Evolutionary conservation across 305 asterid genomes (phyloP), one percentile per base, ranked within the genome.

Genomic region (Rubia peregrina): DNA sequence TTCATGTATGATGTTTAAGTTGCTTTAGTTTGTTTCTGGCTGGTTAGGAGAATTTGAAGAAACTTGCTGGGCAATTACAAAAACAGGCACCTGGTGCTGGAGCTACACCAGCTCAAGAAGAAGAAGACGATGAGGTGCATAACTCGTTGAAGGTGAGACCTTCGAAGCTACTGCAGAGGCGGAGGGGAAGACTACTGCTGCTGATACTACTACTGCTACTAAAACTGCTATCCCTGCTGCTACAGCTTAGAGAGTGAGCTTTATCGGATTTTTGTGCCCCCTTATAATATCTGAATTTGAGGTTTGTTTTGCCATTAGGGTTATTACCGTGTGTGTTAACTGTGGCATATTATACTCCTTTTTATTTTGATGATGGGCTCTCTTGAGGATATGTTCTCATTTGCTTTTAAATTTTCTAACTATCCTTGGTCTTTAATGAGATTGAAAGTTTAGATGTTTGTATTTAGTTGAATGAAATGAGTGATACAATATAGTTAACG

Each of bases 51-150:
- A 77, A 82, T 70, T 75, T 82, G 79, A 82, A 79, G 77, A 82
- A 82, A 62, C 55, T 82, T 19, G 86, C 82, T 6, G 83, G 79
- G 76, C 86, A 82, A 76, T 82, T 79, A 80, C 83, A 82, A 61
- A 82, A 79, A 71, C 86, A 82, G 70, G 70, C 57, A 51, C 78
- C 85, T 44, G 78, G 43, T 51, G 46, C 77, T 26, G 76, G 68
- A 67, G 73, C 69, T 19, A 4, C 68, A 0, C 16, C 57, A 9
- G 68, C 69, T 69, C 76, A 65, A 65, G 80, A 76, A 24, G 84
- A 80, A 12, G 85, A 82, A 40, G 85, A 82, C 14, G 83, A 79
- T 65, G 85, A 82, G 7, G 85, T 82, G 66, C 85, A 2, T 80
- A 82, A 55, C 82, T 79, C n/a, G 82, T 82, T 59, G 76, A 71